Evolutionary conservation across 352 stramenopile genomes (phyloP).

Genomic region (Globisporangium iwayamae): DNA sequence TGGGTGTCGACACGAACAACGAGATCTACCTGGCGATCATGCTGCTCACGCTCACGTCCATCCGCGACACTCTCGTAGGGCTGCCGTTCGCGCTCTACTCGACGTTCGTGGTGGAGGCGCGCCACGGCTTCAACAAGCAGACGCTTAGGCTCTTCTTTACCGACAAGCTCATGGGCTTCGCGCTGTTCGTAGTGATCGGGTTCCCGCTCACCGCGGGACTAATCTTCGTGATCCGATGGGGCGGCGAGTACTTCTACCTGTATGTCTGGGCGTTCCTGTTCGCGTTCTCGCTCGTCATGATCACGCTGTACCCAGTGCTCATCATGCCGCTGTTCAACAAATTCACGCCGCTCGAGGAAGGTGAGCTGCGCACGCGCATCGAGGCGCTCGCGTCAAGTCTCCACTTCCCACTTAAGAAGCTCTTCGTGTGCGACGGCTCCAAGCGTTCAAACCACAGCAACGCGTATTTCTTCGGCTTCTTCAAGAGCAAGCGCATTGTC

Average conservation of each 20-base stretch:
- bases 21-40: constrained; percentile 84
- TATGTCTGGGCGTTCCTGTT: constrained; percentile 97
- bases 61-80: constrained; percentile 53
- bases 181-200: constrained; percentile 82
- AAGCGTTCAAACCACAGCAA: constrained; percentile 93
- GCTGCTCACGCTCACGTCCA: constrained; percentile 60
- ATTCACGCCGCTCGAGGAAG: constrained; percentile 85
- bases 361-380: constrained; percentile 90
- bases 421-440: constrained; percentile 97
- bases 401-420: constrained; percentile 94
- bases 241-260: constrained; percentile 70
- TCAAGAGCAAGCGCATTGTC: constrained; percentile 96
- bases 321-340: constrained; percentile 99
- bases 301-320: constrained; percentile 94
- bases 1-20: constrained; percentile 57
- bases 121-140: constrained; percentile 98
- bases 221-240: constrained; percentile 73
- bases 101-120: constrained; percentile 95
- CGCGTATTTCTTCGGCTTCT: constrained; percentile 92
- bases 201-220: constrained; percentile 60
- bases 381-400: constrained; percentile 89
- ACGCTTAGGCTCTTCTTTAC: constrained; percentile 92
- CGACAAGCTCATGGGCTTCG: constrained; percentile 94
- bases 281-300: constrained; percentile 92
- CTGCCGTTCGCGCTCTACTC: constrained; percentile 88